Evolutionary conservation across 192 early-diverging fungal genomes (phyloP).

Genomic region (Umbelopsis sp.): DNA sequence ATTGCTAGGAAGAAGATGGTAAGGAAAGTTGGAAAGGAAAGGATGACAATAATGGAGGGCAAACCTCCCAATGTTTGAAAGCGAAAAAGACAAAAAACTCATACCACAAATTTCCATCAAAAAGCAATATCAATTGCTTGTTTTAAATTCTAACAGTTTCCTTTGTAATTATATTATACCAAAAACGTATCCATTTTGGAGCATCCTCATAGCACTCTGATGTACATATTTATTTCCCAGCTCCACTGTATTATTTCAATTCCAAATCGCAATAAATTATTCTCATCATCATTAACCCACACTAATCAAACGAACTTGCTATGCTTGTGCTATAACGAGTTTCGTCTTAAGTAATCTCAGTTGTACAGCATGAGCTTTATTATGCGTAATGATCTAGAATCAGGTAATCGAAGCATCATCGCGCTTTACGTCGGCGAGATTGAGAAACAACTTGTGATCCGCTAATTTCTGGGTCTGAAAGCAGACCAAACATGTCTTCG

Average conservation of each 20-base stretch:
- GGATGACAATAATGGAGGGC: background rate
- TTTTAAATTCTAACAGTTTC: conserved; percentile 5
- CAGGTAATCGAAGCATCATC: background rate
- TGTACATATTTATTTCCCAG: conserved; percentile 19
- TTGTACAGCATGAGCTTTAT: too few relatives aligned
- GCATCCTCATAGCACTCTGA: background rate
- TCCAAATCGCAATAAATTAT: conserved; percentile 14
- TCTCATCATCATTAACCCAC: background rate
- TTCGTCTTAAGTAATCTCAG: too few relatives aligned
- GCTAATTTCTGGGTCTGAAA: conserved; percentile 6
- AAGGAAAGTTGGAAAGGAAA: background rate
- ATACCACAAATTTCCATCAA: background rate
- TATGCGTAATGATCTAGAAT: too few relatives aligned
- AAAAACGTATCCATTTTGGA: conserved; percentile 14
- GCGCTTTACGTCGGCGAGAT: background rate
- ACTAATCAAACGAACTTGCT: background rate
- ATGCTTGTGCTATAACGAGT: background rate
- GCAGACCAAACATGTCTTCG: conserved; percentile 12
- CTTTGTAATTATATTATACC: conserved; percentile 23
- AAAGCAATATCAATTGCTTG: background rate
- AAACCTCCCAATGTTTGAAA: background rate
- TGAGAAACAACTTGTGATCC: conserved; percentile 11
- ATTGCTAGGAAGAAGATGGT: conserved; percentile 14
- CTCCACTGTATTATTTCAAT: conserved; percentile 9
- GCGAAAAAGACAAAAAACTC: background rate